Evolutionary conservation across 1,284 basidiomycete genomes (phyloP).

Genomic region (Ustanciosporium gigantosporum): DNA sequence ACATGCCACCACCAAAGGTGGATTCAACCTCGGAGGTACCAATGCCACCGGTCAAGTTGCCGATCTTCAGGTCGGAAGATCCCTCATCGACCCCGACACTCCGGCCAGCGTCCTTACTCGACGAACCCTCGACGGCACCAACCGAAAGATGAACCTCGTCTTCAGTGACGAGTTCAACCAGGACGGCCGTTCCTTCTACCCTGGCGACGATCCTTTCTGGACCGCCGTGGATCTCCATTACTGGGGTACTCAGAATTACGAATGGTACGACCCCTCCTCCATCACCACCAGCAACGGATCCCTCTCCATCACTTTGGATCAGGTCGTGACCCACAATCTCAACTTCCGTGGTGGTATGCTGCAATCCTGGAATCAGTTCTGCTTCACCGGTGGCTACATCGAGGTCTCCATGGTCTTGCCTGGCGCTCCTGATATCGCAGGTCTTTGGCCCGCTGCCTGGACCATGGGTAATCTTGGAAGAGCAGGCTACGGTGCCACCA

Average conservation of each 20-base stretch:
- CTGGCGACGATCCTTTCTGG: conserved; percentile 61
- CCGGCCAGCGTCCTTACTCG: conserved; percentile 24
- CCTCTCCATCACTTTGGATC: conserved; percentile 41
- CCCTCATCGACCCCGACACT: conserved; percentile 51
- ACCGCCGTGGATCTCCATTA: conserved; percentile 52
- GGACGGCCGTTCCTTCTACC: conserved; percentile 51
- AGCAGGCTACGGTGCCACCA: conserved; percentile 78
- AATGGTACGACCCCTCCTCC: conserved; percentile 55
- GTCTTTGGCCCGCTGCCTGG: conserved; percentile 56
- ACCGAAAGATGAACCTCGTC: conserved; percentile 42
- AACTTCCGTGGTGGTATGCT: conserved; percentile 56
- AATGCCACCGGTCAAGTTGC: conserved; percentile 37
- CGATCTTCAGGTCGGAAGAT: conserved; percentile 14
- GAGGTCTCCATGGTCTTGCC: conserved; percentile 54
- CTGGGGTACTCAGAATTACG: conserved; percentile 47
- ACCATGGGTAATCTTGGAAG: conserved; percentile 68
- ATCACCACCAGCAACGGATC: conserved; percentile 46
- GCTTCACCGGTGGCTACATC: conserved; percentile 59
- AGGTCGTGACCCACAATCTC: conserved; percentile 61
- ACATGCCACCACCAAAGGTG: conserved; percentile 14
- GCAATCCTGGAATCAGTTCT: conserved; percentile 59
- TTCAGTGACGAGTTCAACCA: conserved; percentile 57
- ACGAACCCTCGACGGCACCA: conserved; percentile 15
- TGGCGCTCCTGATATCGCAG: conserved; percentile 34
- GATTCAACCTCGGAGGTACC: conserved; percentile 33